These are phyloP conservation scores for Fusarium lyarnte DNA, from an alignment of 2,329 filamentous ascomycete species.

Conservation along the genomic window DNA sequence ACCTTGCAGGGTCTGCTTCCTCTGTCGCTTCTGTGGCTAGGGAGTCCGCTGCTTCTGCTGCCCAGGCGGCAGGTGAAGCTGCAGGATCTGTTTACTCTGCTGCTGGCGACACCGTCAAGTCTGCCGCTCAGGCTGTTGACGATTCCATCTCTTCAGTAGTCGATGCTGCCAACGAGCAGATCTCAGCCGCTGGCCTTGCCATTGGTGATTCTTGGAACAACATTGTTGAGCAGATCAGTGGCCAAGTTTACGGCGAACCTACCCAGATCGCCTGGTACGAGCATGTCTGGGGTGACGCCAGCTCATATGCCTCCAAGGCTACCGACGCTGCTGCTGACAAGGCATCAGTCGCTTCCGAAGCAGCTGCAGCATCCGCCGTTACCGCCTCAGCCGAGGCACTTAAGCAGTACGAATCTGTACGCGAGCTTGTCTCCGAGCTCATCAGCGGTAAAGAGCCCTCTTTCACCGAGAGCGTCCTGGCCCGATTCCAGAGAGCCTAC, in stretches of 20 bases:
- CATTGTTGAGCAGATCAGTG: constrained; percentile 69
- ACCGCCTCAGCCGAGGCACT: constrained; percentile 69
- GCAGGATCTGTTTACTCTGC: constrained; percentile 58
- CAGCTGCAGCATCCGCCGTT: constrained; percentile 64
- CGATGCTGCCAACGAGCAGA: constrained; percentile 57
- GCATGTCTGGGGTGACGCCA: constrained; percentile 57
- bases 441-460: constrained; percentile 80
- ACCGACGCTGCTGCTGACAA: constrained; percentile 55
- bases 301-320: constrained; percentile 68
- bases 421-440: constrained; percentile 78
- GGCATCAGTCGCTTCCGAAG: constrained; percentile 50
- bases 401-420: constrained; percentile 75
- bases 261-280: constrained; percentile 66
- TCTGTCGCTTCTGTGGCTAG: constrained; percentile 62
- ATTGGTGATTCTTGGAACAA: constrained; percentile 54
- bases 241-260: constrained; percentile 76
- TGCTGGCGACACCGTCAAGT: constrained; percentile 56
- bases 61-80: constrained; percentile 58
- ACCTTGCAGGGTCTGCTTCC: constrained; percentile 58
- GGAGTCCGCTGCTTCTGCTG: constrained; percentile 57
- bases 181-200: constrained; percentile 50
- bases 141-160: constrained; percentile 52
- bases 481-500: constrained; percentile 76
- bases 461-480: constrained; percentile 83
- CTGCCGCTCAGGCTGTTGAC: constrained; percentile 51